Evolutionary conservation across 2,329 filamentous ascomycete genomes (phyloP), one percentile per base, ranked within the genome.

Genomic region (Dactylellina parvicollis): DNA sequence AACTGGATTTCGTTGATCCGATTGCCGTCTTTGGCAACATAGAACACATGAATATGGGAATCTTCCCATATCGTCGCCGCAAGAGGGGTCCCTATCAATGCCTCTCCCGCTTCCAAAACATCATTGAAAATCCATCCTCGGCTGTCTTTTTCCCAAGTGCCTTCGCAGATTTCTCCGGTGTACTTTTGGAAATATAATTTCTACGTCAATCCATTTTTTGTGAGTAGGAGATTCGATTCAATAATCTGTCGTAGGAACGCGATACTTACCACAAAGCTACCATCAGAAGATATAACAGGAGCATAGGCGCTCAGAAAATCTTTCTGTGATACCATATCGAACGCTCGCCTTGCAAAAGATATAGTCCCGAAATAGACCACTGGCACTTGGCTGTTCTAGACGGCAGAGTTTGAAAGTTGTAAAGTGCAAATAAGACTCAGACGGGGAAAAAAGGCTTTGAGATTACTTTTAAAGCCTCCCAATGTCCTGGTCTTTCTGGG

Each of bases 171-270:
- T 24, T 59, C 40, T n/a, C 55, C 55, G 20, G 38, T 59, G 24
- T 47, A 18, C 26, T 36, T 22, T 59, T 59, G 55, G 40, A 59
- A 42, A 30, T 59, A 59, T 20, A 59, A 36, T 24, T 59, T 46
- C 55, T 59, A 24, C 4, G 9, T 50, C 3, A 16, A 9, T 9
- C 16, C 38, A 18, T 44, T 47, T 26, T 42, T 42, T n/a, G 38
- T 16, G 28, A n/a, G n/a, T n/a, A n/a, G n/a, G n/a, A n/a, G n/a
- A n/a, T n/a, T n/a, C n/a, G n/a, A n/a, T n/a, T n/a, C n/a, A n/a
- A n/a, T n/a, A n/a, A n/a, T n/a, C n/a, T n/a, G n/a, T n/a, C n/a
- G n/a, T n/a, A n/a, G n/a, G n/a, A n/a, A n/a, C n/a, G n/a, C n/a
- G n/a, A 50, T 54, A 56, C 54, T 8, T 18, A 59, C 55, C 38